Evolutionary conservation across 345 rosid species (phyloP), one percentile per base, ranked within the genome.

Genomic region (Salix exigua): DNA sequence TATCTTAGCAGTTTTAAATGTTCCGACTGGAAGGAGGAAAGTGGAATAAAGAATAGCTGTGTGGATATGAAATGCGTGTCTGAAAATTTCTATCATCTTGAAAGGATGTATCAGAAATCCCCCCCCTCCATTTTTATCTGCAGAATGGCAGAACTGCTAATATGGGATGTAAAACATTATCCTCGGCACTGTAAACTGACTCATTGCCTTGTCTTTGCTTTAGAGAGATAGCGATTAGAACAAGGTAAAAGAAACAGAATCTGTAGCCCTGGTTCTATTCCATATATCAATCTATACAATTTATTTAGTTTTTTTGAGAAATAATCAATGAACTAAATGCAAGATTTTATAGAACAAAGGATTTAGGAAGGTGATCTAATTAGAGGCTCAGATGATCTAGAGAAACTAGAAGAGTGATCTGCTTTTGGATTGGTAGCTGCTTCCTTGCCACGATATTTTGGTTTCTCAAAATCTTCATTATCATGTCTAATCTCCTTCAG

Each of bases 341-440:
- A 76, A 67, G 70, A 55, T 62, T 74, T 23, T 61, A 17, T 44
- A 71, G 35, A 62, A 38, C 68, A 77, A 40, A 31, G 75, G 71
- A 62, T 31, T 78, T 80, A 77, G 68, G 84, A 74, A 72, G 84
- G 83, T 68, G 90, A 87, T 78, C 79, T 85, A 33, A 90, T 87
- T 63, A 88, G 86, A 63, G 91, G 89, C 71, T 90, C 88, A 25
- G 91, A 85, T 68, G 94, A 86, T 68, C 90, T 84, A 51, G 91
- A 85, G 84, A 90, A 90, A 74, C 92, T 88, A 63, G 94, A 86
- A 78, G 85, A 90, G n/a, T 82, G 91, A 76, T 84, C 79, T 71
- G 86, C 82, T 61, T 82, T 79, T 11, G 76, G 82, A 76, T 79
- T 82, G 30, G 51, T 73, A 25, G 50, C 72, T 40, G 23, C 71